phyloP scores from a whole-genome alignment of 179 eudicot genomes.

The Monotropa hypopitys region DNA sequence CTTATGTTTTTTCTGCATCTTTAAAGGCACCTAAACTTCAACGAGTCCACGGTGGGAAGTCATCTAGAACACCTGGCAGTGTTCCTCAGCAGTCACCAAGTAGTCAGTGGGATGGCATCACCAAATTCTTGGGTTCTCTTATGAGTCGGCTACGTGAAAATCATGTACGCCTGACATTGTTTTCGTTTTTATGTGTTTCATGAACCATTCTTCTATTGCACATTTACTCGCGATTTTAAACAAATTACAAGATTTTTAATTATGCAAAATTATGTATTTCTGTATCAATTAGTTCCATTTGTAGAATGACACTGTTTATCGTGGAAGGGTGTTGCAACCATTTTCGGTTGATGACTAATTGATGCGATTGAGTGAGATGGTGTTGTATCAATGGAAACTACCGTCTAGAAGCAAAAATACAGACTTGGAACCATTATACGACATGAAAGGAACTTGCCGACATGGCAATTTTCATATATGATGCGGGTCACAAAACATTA shows the following conservation, averaged over 20 bases:
- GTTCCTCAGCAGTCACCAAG: slow-evolving; percentile 50
- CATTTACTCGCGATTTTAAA: not conserved
- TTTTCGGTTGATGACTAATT: not conserved
- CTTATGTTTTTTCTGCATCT: not conserved
- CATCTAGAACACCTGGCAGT: slow-evolving; percentile 72
- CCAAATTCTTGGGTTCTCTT: slow-evolving; percentile 81
- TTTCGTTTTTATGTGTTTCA: not conserved
- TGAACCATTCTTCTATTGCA: not conserved
- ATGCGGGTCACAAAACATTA: not conserved
- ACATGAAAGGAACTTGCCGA: not conserved
- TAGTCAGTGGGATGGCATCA: slow-evolving; percentile 92
- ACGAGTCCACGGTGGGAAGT: slow-evolving; percentile 65
- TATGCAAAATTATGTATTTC: no score
- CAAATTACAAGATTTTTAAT: not conserved
- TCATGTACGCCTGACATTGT: slow-evolving; percentile 37
- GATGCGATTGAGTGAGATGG: not conserved
- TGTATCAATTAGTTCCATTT: not conserved
- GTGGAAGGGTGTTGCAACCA: not conserved
- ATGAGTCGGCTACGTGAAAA: slow-evolving; percentile 69
- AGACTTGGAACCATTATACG: not conserved
- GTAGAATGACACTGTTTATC: not conserved
- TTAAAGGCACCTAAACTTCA: slow-evolving; percentile 74
- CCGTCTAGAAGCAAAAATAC: not conserved
- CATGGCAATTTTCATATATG: not conserved
- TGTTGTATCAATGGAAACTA: not conserved